These are phyloP conservation scores for Sequoiadendron giganteum DNA, from an alignment of 75 land plant genomes.

Conservation along the genomic window DNA sequence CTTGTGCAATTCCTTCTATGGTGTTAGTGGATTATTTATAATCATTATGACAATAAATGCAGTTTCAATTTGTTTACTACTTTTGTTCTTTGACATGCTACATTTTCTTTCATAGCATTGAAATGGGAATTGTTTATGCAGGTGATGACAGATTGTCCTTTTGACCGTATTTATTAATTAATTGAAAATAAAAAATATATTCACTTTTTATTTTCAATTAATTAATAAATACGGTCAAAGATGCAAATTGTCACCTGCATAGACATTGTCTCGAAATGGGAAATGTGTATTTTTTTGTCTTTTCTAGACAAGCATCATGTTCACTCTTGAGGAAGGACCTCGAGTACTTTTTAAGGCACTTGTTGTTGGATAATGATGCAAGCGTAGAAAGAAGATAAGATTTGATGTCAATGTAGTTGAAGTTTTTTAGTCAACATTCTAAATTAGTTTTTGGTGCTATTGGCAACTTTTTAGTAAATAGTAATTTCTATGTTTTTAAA, in stretches of 20 bases:
- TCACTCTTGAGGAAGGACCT: constrained; percentile 83
- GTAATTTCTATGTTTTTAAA: too few species aligned
- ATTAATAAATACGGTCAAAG: too few species aligned
- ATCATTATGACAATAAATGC: background rate
- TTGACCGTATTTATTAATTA: too few species aligned
- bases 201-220: too few species aligned
- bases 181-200: too few species aligned
- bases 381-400: too few species aligned
- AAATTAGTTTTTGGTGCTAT: too few species aligned
- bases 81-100: constrained; percentile 2
- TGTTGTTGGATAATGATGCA: constrained; percentile 26
- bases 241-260: too few species aligned
- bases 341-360: constrained; percentile 85
- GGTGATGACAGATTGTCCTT: too few species aligned
- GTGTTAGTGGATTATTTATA: background rate
- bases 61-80: background rate
- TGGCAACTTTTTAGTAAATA: too few species aligned
- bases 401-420: constrained; percentile 84
- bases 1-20: background rate
- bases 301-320: constrained; percentile 70
- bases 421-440: constrained; percentile 25
- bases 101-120: background rate
- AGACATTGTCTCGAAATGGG: too few species aligned
- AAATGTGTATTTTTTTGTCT: background rate
- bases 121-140: too few species aligned